Evolutionary conservation across 2,329 filamentous ascomycete genomes (phyloP).

Genomic region (Pseudocercospora musae): DNA sequence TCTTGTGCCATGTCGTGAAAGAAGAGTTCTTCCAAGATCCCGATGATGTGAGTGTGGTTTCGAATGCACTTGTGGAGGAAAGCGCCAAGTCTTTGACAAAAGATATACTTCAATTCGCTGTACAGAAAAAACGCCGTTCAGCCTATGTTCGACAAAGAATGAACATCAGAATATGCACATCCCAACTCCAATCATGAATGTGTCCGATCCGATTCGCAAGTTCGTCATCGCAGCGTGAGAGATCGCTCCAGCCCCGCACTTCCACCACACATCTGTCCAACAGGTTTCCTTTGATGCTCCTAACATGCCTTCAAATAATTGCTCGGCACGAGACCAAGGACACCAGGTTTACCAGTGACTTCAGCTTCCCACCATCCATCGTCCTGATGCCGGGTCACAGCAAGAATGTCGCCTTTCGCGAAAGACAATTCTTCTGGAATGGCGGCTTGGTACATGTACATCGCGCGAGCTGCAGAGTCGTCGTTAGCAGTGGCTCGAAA

Average conservation of each 20-base stretch:
- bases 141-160: not conserved
- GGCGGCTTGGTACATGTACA: constrained; percentile 91
- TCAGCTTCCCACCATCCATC: constrained; percentile 99
- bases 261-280: not conserved
- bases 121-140: not conserved
- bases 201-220: not conserved
- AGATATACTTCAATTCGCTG: not conserved
- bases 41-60: too few relatives aligned
- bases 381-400: constrained; percentile 85
- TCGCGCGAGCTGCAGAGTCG: constrained; percentile 63
- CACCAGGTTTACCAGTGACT: constrained; percentile 63
- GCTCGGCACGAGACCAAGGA: constrained; percentile 60
- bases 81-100: not conserved
- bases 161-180: not conserved
- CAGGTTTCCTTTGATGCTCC: constrained; percentile 4
- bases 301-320: constrained; percentile 63
- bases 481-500: constrained; percentile 7
- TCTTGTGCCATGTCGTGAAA: not conserved
- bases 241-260: not conserved
- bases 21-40: too few relatives aligned
- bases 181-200: not conserved
- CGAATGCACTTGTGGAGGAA: too few relatives aligned
- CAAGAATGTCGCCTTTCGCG: constrained; percentile 84
- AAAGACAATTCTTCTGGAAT: constrained; percentile 95
- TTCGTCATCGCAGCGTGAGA: not conserved